Conservation (phyloP, 306 rosid species). For the Quercus variabilis region DNA sequence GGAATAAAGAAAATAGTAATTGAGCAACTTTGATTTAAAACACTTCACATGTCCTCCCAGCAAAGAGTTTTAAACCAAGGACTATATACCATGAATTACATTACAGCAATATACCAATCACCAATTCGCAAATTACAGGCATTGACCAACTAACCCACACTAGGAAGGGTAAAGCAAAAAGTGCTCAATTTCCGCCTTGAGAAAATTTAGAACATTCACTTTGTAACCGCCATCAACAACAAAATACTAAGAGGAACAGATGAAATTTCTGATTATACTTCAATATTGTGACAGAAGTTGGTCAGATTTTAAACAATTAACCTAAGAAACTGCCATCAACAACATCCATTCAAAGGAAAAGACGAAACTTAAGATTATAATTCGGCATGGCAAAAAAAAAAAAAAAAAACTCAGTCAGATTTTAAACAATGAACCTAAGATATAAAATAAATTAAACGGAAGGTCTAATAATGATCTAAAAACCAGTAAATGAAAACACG, state of each 20-base stretch:
- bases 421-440: not conserved
- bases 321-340: not conserved
- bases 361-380: slow-evolving; percentile 5
- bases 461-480: not conserved
- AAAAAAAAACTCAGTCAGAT: not conserved
- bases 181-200: not conserved
- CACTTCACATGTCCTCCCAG: too few relatives aligned
- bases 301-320: not conserved
- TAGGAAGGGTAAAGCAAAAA: not conserved
- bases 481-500: slow-evolving; percentile 4
- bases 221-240: not conserved
- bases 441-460: not conserved
- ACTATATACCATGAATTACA: not conserved
- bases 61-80: not conserved
- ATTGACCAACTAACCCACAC: not conserved
- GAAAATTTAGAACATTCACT: not conserved
- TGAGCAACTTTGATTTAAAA: too few relatives aligned
- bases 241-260: not conserved
- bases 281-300: not conserved
- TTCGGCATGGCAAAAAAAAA: not conserved
- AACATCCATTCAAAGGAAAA: not conserved
- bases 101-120: not conserved
- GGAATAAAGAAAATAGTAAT: too few relatives aligned
- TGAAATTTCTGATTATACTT: slow-evolving; percentile 7
- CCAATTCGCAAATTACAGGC: not conserved